A percentile compares a stretch with the other conserved stretches of the same genome.
phyloP scores from a whole-genome alignment of 768 basidiomycete genomes.

The Rhodotorula kratochvilovae region DNA sequence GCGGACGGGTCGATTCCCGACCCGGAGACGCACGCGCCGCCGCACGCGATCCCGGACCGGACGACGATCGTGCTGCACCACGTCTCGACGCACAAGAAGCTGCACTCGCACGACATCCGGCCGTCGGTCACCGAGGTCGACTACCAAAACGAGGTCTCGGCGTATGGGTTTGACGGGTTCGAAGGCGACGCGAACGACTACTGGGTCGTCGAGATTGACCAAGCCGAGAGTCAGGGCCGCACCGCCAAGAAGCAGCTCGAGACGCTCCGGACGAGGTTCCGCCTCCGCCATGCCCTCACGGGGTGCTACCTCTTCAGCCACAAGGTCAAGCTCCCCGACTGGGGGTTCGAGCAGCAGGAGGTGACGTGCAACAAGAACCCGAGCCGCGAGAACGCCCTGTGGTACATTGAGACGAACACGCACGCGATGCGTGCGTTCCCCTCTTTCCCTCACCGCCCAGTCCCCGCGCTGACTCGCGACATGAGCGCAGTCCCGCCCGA shows the following conservation, averaged over 20 bases:
- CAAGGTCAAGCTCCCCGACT: slow-evolving; percentile 94
- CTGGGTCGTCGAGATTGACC: slow-evolving; percentile 68
- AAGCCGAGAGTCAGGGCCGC: slow-evolving; percentile 58
- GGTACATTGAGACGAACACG: slow-evolving; percentile 83
- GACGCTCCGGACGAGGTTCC: slow-evolving; percentile 75
- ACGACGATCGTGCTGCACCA: slow-evolving; percentile 77
- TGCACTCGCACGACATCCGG: slow-evolving; percentile 92
- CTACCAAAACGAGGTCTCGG: slow-evolving; percentile 97
- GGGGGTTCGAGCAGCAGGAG: slow-evolving; percentile 98
- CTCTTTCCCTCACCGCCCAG: background rate
- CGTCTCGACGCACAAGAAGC: slow-evolving; percentile 68
- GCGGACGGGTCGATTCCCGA: slow-evolving; percentile 31
- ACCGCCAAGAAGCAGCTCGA: slow-evolving; percentile 67
- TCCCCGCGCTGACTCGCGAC: background rate
- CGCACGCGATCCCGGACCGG: slow-evolving; percentile 61
- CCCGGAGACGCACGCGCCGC: slow-evolving; percentile 47
- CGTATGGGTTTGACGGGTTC: slow-evolving; percentile 81
- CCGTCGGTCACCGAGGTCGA: slow-evolving; percentile 96
- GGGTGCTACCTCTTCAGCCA: slow-evolving; percentile 98
- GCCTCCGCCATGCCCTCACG: slow-evolving; percentile 73
- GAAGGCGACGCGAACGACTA: slow-evolving; percentile 88
- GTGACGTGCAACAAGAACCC: slow-evolving; percentile 99
- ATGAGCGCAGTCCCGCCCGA: slow-evolving; percentile 60
- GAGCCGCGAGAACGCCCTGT: slow-evolving; percentile 76
- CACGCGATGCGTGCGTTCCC: slow-evolving; percentile 64